These are phyloP conservation scores for Talaromyces adpressus DNA, from an alignment of 495 filamentous ascomycete species.

Conservation along the genomic window DNA sequence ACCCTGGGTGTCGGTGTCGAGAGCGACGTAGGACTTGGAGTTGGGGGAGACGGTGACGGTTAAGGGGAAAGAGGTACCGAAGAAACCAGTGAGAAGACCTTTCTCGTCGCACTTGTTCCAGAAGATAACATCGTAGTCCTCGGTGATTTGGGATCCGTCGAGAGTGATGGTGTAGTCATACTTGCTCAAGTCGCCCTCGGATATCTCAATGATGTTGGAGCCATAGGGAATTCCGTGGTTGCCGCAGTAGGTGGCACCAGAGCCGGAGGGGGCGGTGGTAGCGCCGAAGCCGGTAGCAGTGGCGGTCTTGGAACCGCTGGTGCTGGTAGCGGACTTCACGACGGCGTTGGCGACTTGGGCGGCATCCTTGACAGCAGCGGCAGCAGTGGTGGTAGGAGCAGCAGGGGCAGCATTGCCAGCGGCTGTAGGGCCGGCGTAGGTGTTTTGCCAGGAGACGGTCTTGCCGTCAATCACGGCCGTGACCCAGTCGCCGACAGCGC, in stretches of 20 bases:
- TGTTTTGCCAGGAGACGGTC: slow-evolving; percentile 56
- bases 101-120: slow-evolving; percentile 47
- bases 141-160: slow-evolving; percentile 25
- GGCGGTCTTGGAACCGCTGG: slow-evolving; percentile 11
- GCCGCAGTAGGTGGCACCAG: slow-evolving; percentile 30
- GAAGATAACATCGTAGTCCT: slow-evolving; percentile 31
- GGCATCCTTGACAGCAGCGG: slow-evolving; percentile 9
- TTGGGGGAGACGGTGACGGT: slow-evolving; percentile 32
- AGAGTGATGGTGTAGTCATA: slow-evolving; percentile 43
- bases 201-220: slow-evolving; percentile 44
- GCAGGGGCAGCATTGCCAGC: slow-evolving; percentile 10
- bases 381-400: slow-evolving; percentile 14
- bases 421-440: slow-evolving; percentile 26
- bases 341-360: slow-evolving; percentile 7
- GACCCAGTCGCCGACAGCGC: slow-evolving; percentile 41
- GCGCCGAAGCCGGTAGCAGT: slow-evolving; percentile 22
- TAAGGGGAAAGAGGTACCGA: slow-evolving; percentile 28
- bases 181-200: slow-evolving; percentile 23
- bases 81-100: slow-evolving; percentile 32
- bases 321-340: slow-evolving; percentile 6
- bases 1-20: slow-evolving; percentile 40
- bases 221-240: slow-evolving; percentile 47
- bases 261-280: slow-evolving; percentile 19
- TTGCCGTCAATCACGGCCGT: slow-evolving; percentile 57
- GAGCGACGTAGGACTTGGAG: slow-evolving; percentile 36